These are phyloP conservation scores for Pseudogymnoascus sp. DNA, from an alignment of 2,329 filamentous ascomycete species.

Conservation along the genomic window DNA sequence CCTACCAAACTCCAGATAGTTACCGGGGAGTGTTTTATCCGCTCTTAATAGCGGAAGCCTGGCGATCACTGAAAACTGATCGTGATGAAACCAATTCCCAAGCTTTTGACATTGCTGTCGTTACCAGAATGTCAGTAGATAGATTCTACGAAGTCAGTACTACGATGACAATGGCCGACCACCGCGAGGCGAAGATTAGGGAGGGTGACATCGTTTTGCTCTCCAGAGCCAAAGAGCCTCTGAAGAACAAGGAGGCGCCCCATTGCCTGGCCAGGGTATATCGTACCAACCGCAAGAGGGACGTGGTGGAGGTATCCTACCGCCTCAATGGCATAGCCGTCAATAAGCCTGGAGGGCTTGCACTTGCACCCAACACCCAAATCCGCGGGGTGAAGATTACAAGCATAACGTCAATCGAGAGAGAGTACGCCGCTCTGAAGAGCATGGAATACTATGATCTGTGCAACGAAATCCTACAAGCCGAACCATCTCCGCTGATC, in stretches of 20 bases:
- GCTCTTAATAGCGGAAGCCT: conserved; percentile 84
- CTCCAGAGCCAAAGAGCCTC: conserved; percentile 65
- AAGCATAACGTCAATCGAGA: conserved; percentile 88
- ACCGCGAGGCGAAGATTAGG: conserved; percentile 64
- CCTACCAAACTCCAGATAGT: conserved; percentile 66
- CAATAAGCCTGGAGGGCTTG: conserved; percentile 51
- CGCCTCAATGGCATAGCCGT: conserved; percentile 58
- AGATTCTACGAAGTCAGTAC: conserved; percentile 89
- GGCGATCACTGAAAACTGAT: conserved; percentile 85
- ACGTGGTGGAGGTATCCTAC: conserved; percentile 76
- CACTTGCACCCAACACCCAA: conserved; percentile 62
- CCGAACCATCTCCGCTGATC: conserved; percentile 82
- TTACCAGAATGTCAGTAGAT: conserved; percentile 84
- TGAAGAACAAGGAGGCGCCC: conserved; percentile 56
- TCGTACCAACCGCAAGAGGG: conserved; percentile 73
- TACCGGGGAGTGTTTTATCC: conserved; percentile 91
- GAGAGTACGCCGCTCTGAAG: conserved; percentile 87
- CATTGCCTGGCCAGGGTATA: conserved; percentile 85
- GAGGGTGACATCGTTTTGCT: conserved; percentile 88
- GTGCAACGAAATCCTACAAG: conserved; percentile 83
- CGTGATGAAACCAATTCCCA: conserved; percentile 80
- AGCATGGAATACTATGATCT: conserved; percentile 93
- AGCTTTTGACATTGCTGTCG: conserved; percentile 79
- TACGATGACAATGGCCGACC: conserved; percentile 63
- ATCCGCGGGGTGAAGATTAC: conserved; percentile 77